A percentile compares a stretch with the other conserved stretches of the same genome.
These are phyloP conservation scores for Pseudonitzschia multiseries DNA, from an alignment of 108 stramenopile species.

Conservation along the genomic window DNA sequence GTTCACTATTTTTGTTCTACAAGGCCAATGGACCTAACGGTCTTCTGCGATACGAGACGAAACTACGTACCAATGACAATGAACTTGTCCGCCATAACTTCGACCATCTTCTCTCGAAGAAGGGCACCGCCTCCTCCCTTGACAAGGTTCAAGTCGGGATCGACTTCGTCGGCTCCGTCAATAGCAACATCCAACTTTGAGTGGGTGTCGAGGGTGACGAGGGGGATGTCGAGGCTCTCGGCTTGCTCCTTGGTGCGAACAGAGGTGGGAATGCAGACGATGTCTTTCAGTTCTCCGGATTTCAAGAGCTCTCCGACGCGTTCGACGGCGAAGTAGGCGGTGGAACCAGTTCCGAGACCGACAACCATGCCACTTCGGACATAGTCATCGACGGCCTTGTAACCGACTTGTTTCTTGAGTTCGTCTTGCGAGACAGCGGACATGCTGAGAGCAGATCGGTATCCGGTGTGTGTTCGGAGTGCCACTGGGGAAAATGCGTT, in stretches of 20 bases:
- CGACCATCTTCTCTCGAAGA: conserved; percentile 97
- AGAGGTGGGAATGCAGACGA: conserved; percentile 97
- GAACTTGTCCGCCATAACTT: conserved; percentile 79
- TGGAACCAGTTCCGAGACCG: conserved; percentile 99
- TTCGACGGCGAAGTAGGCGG: conserved; percentile 98
- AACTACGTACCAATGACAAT: conserved; percentile 74
- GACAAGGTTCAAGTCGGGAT: conserved; percentile 92
- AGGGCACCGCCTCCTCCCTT: conserved; percentile 98
- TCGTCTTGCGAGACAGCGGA: conserved; percentile 65
- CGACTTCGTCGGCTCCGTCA: conserved; percentile 98
- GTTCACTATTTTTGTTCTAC: too few relatives aligned
- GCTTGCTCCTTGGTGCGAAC: conserved; percentile 97
- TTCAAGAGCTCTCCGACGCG: conserved; percentile 91
- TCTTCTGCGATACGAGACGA: too few relatives aligned
- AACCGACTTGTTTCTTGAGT: conserved; percentile 88
- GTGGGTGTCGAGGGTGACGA: conserved; percentile 93
- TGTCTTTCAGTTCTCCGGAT: conserved; percentile 90
- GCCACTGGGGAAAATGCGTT: conserved; percentile 36
- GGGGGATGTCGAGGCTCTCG: conserved; percentile 87
- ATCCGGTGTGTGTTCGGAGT: conserved; percentile 17
- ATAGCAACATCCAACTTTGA: conserved; percentile 97
- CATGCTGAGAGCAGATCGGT: conserved; percentile 33
- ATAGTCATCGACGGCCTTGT: conserved; percentile 92
- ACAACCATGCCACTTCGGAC: conserved; percentile 96
- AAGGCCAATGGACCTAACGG: too few relatives aligned